These are phyloP conservation scores for Trichoderma endophyticum DNA, from an alignment of 2,329 filamentous ascomycete species.

Conservation along the genomic window DNA sequence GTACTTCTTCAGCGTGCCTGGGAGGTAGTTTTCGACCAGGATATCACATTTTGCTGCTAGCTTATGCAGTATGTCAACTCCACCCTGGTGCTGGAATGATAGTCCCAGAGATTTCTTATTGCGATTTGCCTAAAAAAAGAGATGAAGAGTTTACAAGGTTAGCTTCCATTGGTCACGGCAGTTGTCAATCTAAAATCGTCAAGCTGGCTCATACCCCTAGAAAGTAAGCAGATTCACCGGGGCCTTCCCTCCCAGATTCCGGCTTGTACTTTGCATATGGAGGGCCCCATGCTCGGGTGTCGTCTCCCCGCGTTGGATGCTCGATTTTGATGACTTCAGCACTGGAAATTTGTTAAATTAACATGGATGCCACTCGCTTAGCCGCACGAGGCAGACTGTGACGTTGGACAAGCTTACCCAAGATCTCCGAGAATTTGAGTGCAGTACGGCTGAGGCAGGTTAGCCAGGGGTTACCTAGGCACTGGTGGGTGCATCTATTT, in stretches of 20 bases:
- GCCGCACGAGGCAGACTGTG: background rate
- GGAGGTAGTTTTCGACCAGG: slow-evolving; percentile 94
- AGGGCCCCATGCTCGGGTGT: slow-evolving; percentile 94
- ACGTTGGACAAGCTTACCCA: slow-evolving; percentile 56
- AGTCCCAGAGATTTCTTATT: slow-evolving; percentile 95
- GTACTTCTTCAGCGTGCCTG: slow-evolving; percentile 86
- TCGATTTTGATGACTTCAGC: slow-evolving; percentile 98
- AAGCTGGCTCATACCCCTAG: slow-evolving; percentile 58
- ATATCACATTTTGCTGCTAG: slow-evolving; percentile 84
- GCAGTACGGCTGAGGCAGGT: slow-evolving; percentile 73
- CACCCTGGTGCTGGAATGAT: slow-evolving; percentile 81
- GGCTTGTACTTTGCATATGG: slow-evolving; percentile 79
- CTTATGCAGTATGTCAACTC: slow-evolving; percentile 82
- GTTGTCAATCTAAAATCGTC: background rate
- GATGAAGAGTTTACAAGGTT: background rate
- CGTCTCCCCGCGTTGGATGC: slow-evolving; percentile 85
- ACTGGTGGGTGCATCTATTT: background rate
- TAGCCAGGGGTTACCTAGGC: background rate
- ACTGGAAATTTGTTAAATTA: slow-evolving; percentile 41
- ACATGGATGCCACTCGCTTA: background rate
- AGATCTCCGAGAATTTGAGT: slow-evolving; percentile 96
- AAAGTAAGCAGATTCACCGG: slow-evolving; percentile 94
- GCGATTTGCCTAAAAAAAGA: slow-evolving; percentile 69
- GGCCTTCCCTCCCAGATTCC: slow-evolving; percentile 57
- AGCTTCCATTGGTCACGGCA: background rate